Conservation (phyloP, 2,329 filamentous ascomycete genomes). For the Claviceps pusilla region DNA sequence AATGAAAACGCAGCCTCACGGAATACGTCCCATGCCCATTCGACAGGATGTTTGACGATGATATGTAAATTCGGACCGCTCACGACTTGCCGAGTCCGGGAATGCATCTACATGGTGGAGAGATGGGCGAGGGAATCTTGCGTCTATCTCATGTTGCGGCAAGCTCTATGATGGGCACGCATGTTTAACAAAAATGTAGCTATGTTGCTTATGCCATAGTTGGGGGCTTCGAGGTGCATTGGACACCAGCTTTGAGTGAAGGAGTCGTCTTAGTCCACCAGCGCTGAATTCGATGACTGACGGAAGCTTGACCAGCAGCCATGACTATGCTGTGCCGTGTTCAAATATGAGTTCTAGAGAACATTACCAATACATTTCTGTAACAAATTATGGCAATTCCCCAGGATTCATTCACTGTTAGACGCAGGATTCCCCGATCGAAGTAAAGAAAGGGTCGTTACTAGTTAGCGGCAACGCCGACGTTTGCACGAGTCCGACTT, state of each 20-base stretch:
- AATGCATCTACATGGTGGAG: background rate
- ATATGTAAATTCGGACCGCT: background rate
- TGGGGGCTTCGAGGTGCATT: background rate
- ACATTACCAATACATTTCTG: background rate
- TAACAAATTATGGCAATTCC: background rate
- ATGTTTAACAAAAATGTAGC: background rate
- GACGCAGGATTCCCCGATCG: background rate
- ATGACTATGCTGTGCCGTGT: background rate
- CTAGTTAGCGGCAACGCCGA: background rate
- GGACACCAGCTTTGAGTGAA: too few species aligned
- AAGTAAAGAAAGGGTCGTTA: background rate
- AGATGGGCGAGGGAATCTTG: background rate
- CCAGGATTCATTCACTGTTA: background rate
- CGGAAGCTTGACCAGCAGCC: background rate
- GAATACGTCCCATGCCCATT: background rate
- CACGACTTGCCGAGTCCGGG: background rate
- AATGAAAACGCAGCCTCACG: background rate
- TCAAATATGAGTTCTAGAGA: background rate
- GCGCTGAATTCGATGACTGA: background rate
- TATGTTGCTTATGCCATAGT: background rate
- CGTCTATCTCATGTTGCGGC: background rate
- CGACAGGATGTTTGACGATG: background rate
- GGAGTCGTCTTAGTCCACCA: background rate
- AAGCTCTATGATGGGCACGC: background rate
- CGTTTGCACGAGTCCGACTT: constrained; percentile 13